Base-by-base conservation (phyloP, 1,139 yeast species). In the Pneumocystis murina region DNA sequence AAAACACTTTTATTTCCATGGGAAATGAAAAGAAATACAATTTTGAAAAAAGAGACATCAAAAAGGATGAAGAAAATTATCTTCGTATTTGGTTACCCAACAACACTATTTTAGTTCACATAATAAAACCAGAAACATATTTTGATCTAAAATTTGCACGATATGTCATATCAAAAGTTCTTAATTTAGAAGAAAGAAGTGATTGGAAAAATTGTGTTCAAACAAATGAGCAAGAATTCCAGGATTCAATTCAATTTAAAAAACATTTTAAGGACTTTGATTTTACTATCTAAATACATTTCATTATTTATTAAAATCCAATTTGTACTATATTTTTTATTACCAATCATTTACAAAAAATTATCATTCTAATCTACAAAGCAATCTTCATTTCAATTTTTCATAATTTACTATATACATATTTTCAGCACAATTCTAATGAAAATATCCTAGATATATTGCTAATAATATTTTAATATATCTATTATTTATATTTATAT, bases 91-190 rank as follows among this genome's bases (percentile, higher is more conserved):
- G 60, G 24, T 62, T 69, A 30, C 64, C 62, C 3, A 65, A 62
- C n/a, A 61, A 57, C 20, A 62, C 62, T 33, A 39, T 54, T 5
- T 58, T 69, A n/a, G 40, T 59, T 10, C 65, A 61, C 12, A 61
- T 30, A 33, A 71, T 73, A 61, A 59, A 71, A 10, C 69, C 72
- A 40, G 69, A 71, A 30, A 68, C 67, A 4, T 68, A 69, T 24
- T 68, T 87, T 8, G 95, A 87, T 72, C 74, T 87, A 16, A 95
- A 87, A 69, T 86, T 87, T 69, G 94, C 95, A 0, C 77, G 96
- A 71, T 78, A 90, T 69, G 90, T 86, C 0, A 70, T 86, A 55
- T 89, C 95, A 0, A 78, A 77, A 68, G 72, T 84, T 5, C 72
- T 87, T 63, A 80, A 79, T 62, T 75, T 82, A 30, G 84, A 85